Evolutionary conservation across 164 flowering plant genomes (phyloP), one percentile per base, ranked within the genome.

Genomic region (Magnolia officinalis): DNA sequence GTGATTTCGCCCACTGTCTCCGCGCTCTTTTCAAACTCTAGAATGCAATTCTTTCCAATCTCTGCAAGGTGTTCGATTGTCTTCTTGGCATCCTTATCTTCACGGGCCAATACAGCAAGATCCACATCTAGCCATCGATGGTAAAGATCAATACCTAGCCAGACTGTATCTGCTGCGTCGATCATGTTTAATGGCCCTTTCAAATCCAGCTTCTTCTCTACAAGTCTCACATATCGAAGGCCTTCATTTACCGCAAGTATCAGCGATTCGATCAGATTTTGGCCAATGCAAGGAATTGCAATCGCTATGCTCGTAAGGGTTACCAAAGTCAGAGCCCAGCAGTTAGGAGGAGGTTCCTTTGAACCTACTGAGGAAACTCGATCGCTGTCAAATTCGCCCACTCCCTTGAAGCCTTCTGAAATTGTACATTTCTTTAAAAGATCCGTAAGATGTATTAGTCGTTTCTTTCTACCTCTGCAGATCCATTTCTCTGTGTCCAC

Each of bases 251-350:
- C 88, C 2, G 83, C 75, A 8, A 9, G 11, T 6, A 81, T 64
- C 61, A 90, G 66, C 72, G 69, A 66, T 31, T 86, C 77, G 0
- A 71, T 65, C 19, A 29, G 45, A 23, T 45, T 0, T 0, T 21
- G 16, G 11, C 82, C 81, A 20, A 82, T 79, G 72, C 75, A 72
- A 19, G 91, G 91, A 59, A 87, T 83, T 67, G 94, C 85, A 31
- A 89, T 68, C 20, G 88, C 89, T 67, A 90, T 88, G 83, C 85
- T 83, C 21, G 88, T 78, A 45, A 92, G 83, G 70, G 94, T 90
- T 77, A 85, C 91, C 26, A 90, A 70, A 21, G 94, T 88, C 69
- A 92, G 90, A 72, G 89, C 87, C 96, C 94, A 92, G 76, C 86
- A 82, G 24, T 88, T 85, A 0, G 87, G 88, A 31, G 87, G 89